Conservation (phyloP, 352 stramenopile genomes). For the Phytophthora pinifolia region DNA sequence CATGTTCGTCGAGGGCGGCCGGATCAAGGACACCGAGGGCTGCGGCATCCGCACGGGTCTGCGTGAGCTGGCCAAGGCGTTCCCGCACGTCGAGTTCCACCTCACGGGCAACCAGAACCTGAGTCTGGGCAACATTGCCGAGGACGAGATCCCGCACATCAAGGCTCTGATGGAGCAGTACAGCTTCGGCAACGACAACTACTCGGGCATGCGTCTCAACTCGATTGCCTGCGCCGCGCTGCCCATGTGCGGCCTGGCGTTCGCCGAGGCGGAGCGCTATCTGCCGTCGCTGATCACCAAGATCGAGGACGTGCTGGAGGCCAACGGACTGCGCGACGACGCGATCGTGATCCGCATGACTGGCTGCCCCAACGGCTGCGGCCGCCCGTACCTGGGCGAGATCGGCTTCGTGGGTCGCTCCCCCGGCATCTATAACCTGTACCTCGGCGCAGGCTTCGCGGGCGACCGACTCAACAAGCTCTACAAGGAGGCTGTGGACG, state of each 20-base stretch:
- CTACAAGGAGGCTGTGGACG: slow-evolving; percentile 79
- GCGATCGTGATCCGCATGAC: slow-evolving; percentile 98
- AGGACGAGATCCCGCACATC: slow-evolving; percentile 89
- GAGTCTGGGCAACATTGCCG: slow-evolving; percentile 93
- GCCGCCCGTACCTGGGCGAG: slow-evolving; percentile 97
- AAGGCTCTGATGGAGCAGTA: slow-evolving; percentile 92
- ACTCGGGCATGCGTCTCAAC: slow-evolving; percentile 78
- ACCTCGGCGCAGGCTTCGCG: slow-evolving; percentile 89
- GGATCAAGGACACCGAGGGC: slow-evolving; percentile 92
- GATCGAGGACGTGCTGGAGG: slow-evolving; percentile 91
- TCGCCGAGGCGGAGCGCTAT: slow-evolving; percentile 95
- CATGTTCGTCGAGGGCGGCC: slow-evolving; percentile 88
- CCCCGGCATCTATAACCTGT: slow-evolving; percentile 96
- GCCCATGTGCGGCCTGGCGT: slow-evolving; percentile 96
- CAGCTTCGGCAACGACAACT: slow-evolving; percentile 88
- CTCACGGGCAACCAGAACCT: slow-evolving; percentile 96
- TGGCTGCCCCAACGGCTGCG: slow-evolving; percentile 98
- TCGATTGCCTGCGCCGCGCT: slow-evolving; percentile 96
- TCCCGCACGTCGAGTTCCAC: slow-evolving; percentile 93
- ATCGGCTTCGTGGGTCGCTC: slow-evolving; percentile 97
- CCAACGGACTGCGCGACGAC: slow-evolving; percentile 91
- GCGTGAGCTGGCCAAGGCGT: slow-evolving; percentile 89
- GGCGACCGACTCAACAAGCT: slow-evolving; percentile 83
- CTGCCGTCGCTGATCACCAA: slow-evolving; percentile 94
- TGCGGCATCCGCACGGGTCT: slow-evolving; percentile 90